Evolutionary conservation across 202 grass and related monocot species (phyloP), one percentile per base, ranked within the genome.

Genomic region (Alloteropsis angusta): DNA sequence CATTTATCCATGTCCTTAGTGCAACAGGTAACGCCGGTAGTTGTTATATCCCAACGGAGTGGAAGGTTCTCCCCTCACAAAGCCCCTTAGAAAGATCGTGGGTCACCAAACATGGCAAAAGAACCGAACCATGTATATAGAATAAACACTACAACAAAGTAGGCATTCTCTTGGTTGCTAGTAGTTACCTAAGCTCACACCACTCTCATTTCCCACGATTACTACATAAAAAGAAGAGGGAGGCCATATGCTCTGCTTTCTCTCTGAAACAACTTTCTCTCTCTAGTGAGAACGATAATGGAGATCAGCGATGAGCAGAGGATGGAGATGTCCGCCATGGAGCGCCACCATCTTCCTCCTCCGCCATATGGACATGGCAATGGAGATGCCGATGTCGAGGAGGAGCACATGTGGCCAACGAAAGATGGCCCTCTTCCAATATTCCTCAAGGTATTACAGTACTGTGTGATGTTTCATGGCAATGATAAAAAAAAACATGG

Each of bases 401-500:
- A 81, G 71, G 65, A 83, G 17, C 63, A 71, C 72, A 21, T 53
- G 23, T 82, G 72, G 81, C 77, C 81, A 48, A 54, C 72, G 18
- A 92, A 87, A 50, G 79, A 97, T 88, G 87, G 84, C 42, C 91
- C 88, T 35, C 82, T 93, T 77, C 94, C 94, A 34, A 97, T 97
- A 82, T 91, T 93, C 74, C 84, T 93, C 34, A 91, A 91, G 93
- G 90, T 97, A 19, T 46, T 45, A 18, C 44, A 15, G 4, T 16
- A 46, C 13, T 3, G 28, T 30, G 44, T 46, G 44, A 46, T 12
- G 12, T 36, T 30, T 30, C 28, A 30, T 30, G 28, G 28, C 28
- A 30, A 30, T 1, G 28, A 30, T 1, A 46, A 46, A 46, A 46
- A 46, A 46, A 46, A 15, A 46, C 25, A 72, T 34, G 26, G 7